Evolutionary conservation across 352 stramenopile genomes (phyloP), one percentile per base, ranked within the genome.

Genomic region (Phytophthora nicotianae): DNA sequence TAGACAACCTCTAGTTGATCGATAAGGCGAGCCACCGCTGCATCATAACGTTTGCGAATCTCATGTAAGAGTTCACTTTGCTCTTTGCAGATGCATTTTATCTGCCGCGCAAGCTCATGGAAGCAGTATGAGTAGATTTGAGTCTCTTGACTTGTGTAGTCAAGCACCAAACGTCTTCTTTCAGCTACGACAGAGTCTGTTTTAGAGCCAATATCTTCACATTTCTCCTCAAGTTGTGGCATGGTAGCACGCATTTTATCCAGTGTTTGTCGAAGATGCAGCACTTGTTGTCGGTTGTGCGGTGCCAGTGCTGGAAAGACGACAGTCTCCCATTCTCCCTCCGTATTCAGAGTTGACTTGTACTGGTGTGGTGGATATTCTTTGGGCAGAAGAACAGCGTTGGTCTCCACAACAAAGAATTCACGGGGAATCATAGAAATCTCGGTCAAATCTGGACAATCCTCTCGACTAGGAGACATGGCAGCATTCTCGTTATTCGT

Each of bases 321-420:
- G 8, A 90, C 53, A 0, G 85, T 91, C 53, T 91, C 81, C 85
- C 85, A 94, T 26, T 77, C 23, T 42, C 69, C 66, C 13, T 61
- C 54, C 0, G 50, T 16, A 8, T 72, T 67, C 27, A 85, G 83
- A 37, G 50, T 80, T 9, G 83, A 91, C 23, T 83, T 73, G 69
- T 89, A 92, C 52, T 90, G 75, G 21, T 55, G 58, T 17, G 70
- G 68, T 4, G 83, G 78, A 48, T 85, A 91, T 17, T 88, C 70
- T 9, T 38, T 65, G 35, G 73, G 52, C 1, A 83, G 59, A 5
- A 88, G 50, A n/a, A 94, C 66, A 17, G 67, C 74, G 52, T 89
- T 81, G 13, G 77, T 89, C 65, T 94, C 85, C 27, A 94, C 23
- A 24, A 94, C 71, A 38, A 91, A 91, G 48, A 91, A 93, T 56